phyloP scores from a whole-genome alignment of 129 eudicot species.

The carrot (Daucus carota) region DH1_v3.0 NC_030384.2:35078001-35078500 shows the following conservation, averaged over 20 bases:
- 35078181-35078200: slow-evolving; percentile 17
- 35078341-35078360: slow-evolving; percentile 52
- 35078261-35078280: slow-evolving; percentile 60
- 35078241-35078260: slow-evolving; percentile 70
- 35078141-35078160: slow-evolving; percentile 31
- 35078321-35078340: slow-evolving; percentile 48
- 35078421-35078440: slow-evolving; percentile 40
- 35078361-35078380: slow-evolving; percentile 54
- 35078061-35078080: slow-evolving; percentile 29
- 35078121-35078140: slow-evolving; percentile 34
- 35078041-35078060: slow-evolving; percentile 1
- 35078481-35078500: slow-evolving; percentile 72
- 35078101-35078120: slow-evolving; percentile 27
- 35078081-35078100: slow-evolving; percentile 70
- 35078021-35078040: not conserved
- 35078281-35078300: slow-evolving; percentile 43
- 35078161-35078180: slow-evolving; percentile 13
- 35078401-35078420: slow-evolving; percentile 55
- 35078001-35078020: slow-evolving; percentile 29
- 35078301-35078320: slow-evolving; percentile 37
- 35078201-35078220: slow-evolving; percentile 12
- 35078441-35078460: slow-evolving; percentile 23
- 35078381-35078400: slow-evolving; percentile 65
- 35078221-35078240: slow-evolving; percentile 32
- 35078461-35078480: slow-evolving; percentile 74